Conservation (phyloP, 1,284 basidiomycete genomes). For the Somion occarium region DNA sequence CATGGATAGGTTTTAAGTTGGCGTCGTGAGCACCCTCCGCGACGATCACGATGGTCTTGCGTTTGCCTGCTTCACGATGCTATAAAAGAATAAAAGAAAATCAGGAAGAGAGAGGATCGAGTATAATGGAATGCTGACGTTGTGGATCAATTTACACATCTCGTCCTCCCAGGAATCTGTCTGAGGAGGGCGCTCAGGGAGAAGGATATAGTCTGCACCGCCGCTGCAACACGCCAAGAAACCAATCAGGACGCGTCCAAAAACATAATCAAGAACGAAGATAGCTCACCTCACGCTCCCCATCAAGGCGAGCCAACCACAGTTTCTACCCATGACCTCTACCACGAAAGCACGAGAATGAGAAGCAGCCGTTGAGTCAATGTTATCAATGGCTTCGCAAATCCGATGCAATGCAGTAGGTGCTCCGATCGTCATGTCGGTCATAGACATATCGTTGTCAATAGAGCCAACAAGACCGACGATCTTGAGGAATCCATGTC, state of each 20-base stretch:
- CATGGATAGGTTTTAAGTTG: conserved; percentile 85
- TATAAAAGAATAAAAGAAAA: conserved; percentile 27
- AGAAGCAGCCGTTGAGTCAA: conserved; percentile 93
- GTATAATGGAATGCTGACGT: conserved; percentile 39
- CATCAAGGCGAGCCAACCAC: conserved; percentile 94
- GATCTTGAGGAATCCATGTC: conserved; percentile 86
- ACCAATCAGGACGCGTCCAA: neutral
- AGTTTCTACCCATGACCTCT: conserved; percentile 98
- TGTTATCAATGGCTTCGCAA: conserved; percentile 97
- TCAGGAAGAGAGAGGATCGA: too few relatives aligned
- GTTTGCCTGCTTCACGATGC: conserved; percentile 91
- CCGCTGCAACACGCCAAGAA: conserved; percentile 42
- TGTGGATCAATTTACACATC: conserved; percentile 86
- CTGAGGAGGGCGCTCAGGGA: conserved; percentile 88
- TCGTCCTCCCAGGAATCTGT: conserved; percentile 83
- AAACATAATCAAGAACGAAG: neutral
- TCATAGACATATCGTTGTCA: conserved; percentile 99
- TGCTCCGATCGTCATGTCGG: conserved; percentile 95
- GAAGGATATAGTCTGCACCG: conserved; percentile 97
- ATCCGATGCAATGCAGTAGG: conserved; percentile 94
- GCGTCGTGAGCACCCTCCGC: conserved; percentile 93
- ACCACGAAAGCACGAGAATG: conserved; percentile 98
- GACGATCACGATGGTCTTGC: conserved; percentile 97
- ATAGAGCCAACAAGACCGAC: conserved; percentile 98
- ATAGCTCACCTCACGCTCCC: conserved; percentile 78